A percentile compares a stretch with the other conserved stretches of the same genome.
These are phyloP conservation scores for Coniochaeta ligniaria DNA, from an alignment of 2,329 filamentous ascomycete genomes.

Conservation along the genomic window DNA sequence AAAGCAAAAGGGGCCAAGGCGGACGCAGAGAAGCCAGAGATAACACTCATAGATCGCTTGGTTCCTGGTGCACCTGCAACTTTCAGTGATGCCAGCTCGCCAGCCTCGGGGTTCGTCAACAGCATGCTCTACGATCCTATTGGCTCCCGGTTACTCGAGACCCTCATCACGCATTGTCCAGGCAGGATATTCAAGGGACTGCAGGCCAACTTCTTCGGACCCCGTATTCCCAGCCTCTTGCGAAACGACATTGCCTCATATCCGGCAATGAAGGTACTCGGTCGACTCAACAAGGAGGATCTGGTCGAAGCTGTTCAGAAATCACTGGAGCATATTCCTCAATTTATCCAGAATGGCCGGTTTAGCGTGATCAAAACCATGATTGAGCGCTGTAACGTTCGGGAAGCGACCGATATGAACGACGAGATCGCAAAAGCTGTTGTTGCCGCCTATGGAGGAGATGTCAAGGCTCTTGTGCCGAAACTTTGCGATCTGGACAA, in stretches of 20 bases:
- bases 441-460: conserved; percentile 37
- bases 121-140: conserved; percentile 84
- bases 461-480: conserved; percentile 39
- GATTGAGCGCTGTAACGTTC: conserved; percentile 72
- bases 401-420: conserved; percentile 48
- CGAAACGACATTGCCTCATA: conserved; percentile 89
- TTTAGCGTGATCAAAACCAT: conserved; percentile 74
- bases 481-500: conserved; percentile 40
- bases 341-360: conserved; percentile 66
- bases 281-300: conserved; percentile 81
- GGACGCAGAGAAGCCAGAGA: conserved; percentile 18
- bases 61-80: conserved; percentile 69
- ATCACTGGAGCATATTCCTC: conserved; percentile 65
- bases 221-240: conserved; percentile 70
- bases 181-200: conserved; percentile 88
- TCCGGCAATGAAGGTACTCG: conserved; percentile 74
- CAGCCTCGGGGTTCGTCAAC: conserved; percentile 71
- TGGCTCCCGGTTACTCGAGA: conserved; percentile 84
- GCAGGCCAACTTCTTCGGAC: conserved; percentile 72
- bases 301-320: conserved; percentile 64
- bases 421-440: conserved; percentile 39
- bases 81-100: conserved; percentile 64
- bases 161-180: conserved; percentile 70
- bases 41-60: conserved; percentile 64
- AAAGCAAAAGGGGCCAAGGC: conserved; percentile 45